Evolutionary conservation across 305 asterid species (phyloP).

Genomic region (Vinca major): DNA sequence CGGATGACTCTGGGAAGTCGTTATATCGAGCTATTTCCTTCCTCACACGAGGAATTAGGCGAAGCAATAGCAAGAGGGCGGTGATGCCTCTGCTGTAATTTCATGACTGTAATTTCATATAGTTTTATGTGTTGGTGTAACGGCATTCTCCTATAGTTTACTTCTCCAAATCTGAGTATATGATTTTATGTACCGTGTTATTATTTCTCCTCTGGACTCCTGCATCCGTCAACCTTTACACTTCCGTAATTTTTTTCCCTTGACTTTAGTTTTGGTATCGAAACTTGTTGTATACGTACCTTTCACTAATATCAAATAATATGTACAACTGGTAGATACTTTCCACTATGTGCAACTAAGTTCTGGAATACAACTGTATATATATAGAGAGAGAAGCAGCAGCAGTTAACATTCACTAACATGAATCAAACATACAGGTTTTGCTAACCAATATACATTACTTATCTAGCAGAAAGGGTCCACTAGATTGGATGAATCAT

Average conservation of each 20-base stretch:
- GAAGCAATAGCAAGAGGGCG: constrained; percentile 61
- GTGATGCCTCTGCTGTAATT: constrained; percentile 24
- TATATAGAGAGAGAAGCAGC: too few species aligned
- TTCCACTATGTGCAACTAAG: too few species aligned
- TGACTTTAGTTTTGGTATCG: too few species aligned
- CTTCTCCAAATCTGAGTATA: background rate
- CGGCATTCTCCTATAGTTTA: background rate
- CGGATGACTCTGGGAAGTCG: constrained; percentile 88
- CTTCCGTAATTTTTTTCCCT: background rate
- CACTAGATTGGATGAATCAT: too few species aligned
- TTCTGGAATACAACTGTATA: too few species aligned
- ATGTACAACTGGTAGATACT: too few species aligned
- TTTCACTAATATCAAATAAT: too few species aligned
- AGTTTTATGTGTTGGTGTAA: background rate
- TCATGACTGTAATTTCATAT: constrained; percentile 3
- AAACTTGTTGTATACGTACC: too few species aligned
- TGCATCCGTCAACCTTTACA: background rate
- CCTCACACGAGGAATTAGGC: constrained; percentile 56
- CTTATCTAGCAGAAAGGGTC: too few species aligned
- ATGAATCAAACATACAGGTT: too few species aligned
- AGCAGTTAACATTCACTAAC: too few species aligned
- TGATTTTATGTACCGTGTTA: background rate
- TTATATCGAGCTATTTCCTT: constrained; percentile 73
- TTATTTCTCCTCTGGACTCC: background rate
- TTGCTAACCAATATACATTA: too few species aligned